Evolutionary conservation across 2,329 filamentous ascomycete genomes (phyloP).

Genomic region (Allantophomopsis lycopodina): DNA sequence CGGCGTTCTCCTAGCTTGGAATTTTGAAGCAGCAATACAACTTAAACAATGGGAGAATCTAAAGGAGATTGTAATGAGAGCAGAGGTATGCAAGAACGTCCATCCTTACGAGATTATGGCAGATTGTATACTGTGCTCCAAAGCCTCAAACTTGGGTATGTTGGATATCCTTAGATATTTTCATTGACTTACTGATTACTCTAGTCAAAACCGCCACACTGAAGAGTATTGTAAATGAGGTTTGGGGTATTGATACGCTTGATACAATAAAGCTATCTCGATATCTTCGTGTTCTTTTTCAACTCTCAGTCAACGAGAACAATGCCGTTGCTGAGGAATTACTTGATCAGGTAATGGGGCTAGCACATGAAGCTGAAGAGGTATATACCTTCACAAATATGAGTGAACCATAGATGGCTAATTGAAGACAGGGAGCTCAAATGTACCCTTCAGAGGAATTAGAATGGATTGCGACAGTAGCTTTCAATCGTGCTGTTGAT

Average conservation of each 20-base stretch:
- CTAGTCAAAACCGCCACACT: constrained; percentile 28
- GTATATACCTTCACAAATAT: constrained; percentile 21
- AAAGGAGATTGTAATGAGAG: constrained; percentile 40
- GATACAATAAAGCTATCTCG: constrained; percentile 50
- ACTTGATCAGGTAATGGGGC: constrained; percentile 44
- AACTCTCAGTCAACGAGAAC: constrained; percentile 44
- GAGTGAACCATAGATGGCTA: too few relatives aligned
- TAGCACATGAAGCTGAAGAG: constrained; percentile 34
- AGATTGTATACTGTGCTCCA: constrained; percentile 44
- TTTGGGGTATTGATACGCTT: constrained; percentile 41
- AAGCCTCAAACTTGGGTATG: constrained; percentile 35
- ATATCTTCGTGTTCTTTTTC: constrained; percentile 69
- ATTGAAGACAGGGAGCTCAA: too few relatives aligned
- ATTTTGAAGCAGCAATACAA: constrained; percentile 62
- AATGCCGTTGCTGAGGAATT: constrained; percentile 39
- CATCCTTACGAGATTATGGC: constrained; percentile 47
- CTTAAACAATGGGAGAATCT: constrained; percentile 58
- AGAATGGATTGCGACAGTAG: constrained; percentile 59
- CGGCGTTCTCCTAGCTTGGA: constrained; percentile 55
- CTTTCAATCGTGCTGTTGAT: constrained; percentile 61
- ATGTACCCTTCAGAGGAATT: constrained; percentile 53
- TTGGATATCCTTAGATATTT: not conserved
- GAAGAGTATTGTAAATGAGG: constrained; percentile 56
- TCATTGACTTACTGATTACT: constrained; percentile 17
- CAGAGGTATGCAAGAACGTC: constrained; percentile 27